Evolutionary conservation across 768 basidiomycete species (phyloP), one percentile per base, ranked within the genome.

Genomic region (Lenzites betulinus): DNA sequence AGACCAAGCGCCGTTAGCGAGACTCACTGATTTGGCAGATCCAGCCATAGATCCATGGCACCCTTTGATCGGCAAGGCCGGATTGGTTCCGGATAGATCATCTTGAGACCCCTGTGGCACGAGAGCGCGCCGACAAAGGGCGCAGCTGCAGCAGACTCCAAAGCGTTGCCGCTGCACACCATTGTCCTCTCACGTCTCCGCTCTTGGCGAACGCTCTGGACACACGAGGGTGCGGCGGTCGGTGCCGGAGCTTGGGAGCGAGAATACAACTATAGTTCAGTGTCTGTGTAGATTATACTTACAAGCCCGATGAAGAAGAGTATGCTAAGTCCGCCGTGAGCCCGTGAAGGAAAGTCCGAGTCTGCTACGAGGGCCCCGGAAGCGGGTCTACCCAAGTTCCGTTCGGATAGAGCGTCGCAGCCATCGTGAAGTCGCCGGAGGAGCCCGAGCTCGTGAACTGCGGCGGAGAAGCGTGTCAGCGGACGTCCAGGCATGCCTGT

Each of bases 351-450:
- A 61, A 54, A 48, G 13, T 41, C 28, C 28, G 35, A 35, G 51
- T 48, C 54, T 51, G 25, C 51, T 54, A 63, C 26, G 89, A 86
- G 50, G 88, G 78, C n/a, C 92, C 93, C 12, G 84, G 78, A 20
- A 77, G 73, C 23, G 93, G 86, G 69, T 92, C 81, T 43, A 85
- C 78, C 90, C 90, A 94, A 16, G 90, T 92, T 51, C 89, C 89
- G 70, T 94, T 93, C 2, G 87, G 83, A 79, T 84, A 88, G 52
- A 90, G 74, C 3, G 82, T 86, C 7, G 89, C 91, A 7, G 92
- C 79, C 78, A 82, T 89, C 0, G 93, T 92, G 66, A 89, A 95
- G 73, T 93, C 92, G 16, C 90, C 92, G 12, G 81, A 70, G 18
- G 65, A 67, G 18, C 78, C 66, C 38, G 57, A 51, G 16, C 69